Evolutionary conservation across 345 rosid species (phyloP).

Genomic region (Pistacia integerrima): DNA sequence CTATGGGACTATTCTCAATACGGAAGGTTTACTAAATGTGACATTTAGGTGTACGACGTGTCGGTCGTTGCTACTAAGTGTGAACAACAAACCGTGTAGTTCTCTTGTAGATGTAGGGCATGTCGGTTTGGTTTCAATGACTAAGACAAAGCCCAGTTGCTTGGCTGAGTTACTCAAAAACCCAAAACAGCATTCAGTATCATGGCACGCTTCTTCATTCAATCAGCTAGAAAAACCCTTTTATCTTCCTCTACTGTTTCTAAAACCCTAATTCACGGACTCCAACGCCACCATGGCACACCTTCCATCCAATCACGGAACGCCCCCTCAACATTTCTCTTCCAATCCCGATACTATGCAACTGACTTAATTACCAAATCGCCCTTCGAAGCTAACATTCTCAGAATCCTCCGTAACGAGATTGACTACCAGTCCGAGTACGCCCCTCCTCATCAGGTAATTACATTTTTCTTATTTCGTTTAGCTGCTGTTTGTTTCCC

Average conservation of each 20-base stretch:
- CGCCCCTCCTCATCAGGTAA: conserved; percentile 64
- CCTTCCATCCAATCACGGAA: conserved; percentile 13
- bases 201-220: conserved; percentile 36
- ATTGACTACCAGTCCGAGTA: conserved; percentile 61
- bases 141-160: not conserved
- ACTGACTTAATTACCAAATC: conserved; percentile 31
- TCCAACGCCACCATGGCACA: conserved; percentile 6
- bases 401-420: conserved; percentile 61
- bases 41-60: no score
- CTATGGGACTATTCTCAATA: no score
- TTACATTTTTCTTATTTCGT: not conserved
- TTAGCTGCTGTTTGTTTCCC: not conserved
- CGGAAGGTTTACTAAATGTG: no score
- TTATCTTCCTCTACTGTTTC: conserved; percentile 13
- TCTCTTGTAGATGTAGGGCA: not conserved
- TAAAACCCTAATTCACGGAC: conserved; percentile 18
- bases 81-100: no score
- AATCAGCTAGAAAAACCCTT: conserved; percentile 20
- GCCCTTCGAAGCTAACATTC: conserved; percentile 59
- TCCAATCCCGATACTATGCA: conserved; percentile 29
- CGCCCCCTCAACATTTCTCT: conserved; percentile 16
- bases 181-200: not conserved
- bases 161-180: not conserved
- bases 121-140: not conserved
- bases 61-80: no score